Percentiles rank a stretch among this genome's conserved stretches.
These are phyloP conservation scores for Talaromyces albobiverticillius DNA, from an alignment of 2,329 filamentous ascomycete genomes.

Conservation along the genomic window DNA sequence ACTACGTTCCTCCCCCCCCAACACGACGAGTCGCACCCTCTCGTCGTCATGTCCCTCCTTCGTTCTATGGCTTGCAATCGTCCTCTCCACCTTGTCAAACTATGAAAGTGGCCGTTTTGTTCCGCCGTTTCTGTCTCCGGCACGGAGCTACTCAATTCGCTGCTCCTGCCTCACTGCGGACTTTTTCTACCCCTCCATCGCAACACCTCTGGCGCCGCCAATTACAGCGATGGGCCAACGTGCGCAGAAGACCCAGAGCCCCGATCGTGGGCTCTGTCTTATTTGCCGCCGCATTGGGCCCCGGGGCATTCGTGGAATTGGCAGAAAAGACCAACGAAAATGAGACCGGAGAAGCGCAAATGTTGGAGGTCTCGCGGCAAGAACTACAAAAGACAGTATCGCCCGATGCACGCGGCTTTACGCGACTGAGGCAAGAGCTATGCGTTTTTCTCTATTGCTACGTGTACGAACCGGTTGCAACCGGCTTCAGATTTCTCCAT, in stretches of 20 bases:
- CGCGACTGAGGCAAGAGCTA: conserved; percentile 57
- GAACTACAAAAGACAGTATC: conserved; percentile 71
- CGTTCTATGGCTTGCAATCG: conserved; percentile 8
- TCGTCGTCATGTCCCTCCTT: conserved; percentile 2
- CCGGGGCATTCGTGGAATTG: conserved; percentile 59
- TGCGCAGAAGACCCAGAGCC: conserved; percentile 21
- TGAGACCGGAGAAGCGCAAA: conserved; percentile 74
- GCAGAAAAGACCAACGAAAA: conserved; percentile 49
- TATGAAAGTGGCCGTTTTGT: conserved; percentile 51
- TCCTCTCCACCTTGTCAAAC: conserved; percentile 20
- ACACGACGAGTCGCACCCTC: background rate
- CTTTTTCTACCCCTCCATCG: conserved; percentile 23
- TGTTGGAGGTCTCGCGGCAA: conserved; percentile 76
- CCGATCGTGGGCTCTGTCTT: conserved; percentile 30
- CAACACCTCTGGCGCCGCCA: conserved; percentile 21
- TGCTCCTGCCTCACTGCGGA: conserved; percentile 26
- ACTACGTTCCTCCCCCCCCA: too few relatives aligned
- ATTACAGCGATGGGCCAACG: conserved; percentile 16
- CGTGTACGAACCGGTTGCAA: conserved; percentile 73
- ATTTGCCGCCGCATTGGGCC: conserved; percentile 48
- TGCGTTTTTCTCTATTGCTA: conserved; percentile 64
- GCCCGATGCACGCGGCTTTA: conserved; percentile 59
- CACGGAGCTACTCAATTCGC: conserved; percentile 36
- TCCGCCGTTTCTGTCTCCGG: conserved; percentile 50
- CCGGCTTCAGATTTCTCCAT: conserved; percentile 82